Conservation (phyloP, 164 flowering plant species). For the Warburgia ugandensis region DNA sequence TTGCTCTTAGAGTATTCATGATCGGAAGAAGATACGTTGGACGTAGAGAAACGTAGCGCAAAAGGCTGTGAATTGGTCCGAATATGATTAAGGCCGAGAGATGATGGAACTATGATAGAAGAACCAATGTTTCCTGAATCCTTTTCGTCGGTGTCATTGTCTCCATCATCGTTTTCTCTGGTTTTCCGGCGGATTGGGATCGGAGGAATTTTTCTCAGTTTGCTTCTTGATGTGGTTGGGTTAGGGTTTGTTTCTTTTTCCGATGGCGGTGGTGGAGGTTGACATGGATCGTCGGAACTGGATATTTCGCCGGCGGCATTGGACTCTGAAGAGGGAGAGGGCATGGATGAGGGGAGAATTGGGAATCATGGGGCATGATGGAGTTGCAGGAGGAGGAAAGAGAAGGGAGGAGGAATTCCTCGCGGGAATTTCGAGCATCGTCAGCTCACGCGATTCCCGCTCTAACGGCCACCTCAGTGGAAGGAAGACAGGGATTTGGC, state of each 20-base stretch:
- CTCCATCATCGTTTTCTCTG: slow-evolving; percentile 1
- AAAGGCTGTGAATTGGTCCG: slow-evolving; percentile 37
- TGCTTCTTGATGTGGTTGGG: slow-evolving; percentile 19
- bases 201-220: slow-evolving; percentile 63
- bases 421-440: slow-evolving; percentile 41
- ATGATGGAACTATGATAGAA: slow-evolving; percentile 31
- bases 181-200: slow-evolving; percentile 37
- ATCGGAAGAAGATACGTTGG: slow-evolving; percentile 14
- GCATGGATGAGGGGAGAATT: slow-evolving; percentile 7
- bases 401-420: slow-evolving; percentile 22
- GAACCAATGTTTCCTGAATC: slow-evolving; percentile 8
- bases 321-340: slow-evolving; percentile 1
- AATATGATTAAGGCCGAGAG: slow-evolving; percentile 56
- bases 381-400: slow-evolving; percentile 17
- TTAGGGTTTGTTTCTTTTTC: no score
- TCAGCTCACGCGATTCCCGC: slow-evolving; percentile 22
- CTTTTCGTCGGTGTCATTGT: slow-evolving; percentile 8
- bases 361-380: slow-evolving; percentile 6
- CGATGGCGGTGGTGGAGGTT: slow-evolving; percentile 12
- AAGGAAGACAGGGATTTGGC: no score
- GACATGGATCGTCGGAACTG: slow-evolving; percentile 12
- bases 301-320: not conserved
- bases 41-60: slow-evolving; percentile 25
- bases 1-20: slow-evolving; percentile 4
- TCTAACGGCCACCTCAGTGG: no score